Evolutionary conservation across 208 protist genomes (phyloP).

Genomic region (Crithidia thermophila): DNA sequence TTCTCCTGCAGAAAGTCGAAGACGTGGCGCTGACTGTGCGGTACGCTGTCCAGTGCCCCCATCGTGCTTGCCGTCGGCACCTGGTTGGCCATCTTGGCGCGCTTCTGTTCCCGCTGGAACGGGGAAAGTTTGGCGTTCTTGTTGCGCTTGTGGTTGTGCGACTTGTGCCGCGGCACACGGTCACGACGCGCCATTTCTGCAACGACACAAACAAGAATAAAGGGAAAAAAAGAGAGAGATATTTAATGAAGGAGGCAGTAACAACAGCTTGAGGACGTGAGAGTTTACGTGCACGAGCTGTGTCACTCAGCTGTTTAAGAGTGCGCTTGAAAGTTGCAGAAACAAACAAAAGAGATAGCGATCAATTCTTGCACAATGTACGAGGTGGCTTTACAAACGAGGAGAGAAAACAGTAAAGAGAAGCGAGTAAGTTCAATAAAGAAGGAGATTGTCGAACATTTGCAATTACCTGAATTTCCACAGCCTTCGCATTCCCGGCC

Average conservation of each 20-base stretch:
- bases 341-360: too few species aligned
- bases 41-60: slow-evolving; percentile 49
- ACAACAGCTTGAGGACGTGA: too few species aligned
- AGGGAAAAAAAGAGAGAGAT: slow-evolving; percentile 23
- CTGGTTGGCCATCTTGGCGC: slow-evolving; percentile 74
- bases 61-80: slow-evolving; percentile 49
- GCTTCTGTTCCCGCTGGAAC: slow-evolving; percentile 83
- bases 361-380: too few species aligned
- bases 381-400: too few species aligned
- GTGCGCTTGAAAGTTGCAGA: too few species aligned
- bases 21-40: slow-evolving; percentile 65
- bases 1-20: slow-evolving; percentile 65
- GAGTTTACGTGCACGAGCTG: too few species aligned
- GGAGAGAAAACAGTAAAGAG: slow-evolving; percentile 7
- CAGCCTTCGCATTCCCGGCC: too few species aligned
- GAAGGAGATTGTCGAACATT: background rate
- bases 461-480: too few species aligned
- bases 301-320: too few species aligned
- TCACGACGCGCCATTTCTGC: slow-evolving; percentile 68
- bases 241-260: too few species aligned
- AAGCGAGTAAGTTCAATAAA: slow-evolving; percentile 3
- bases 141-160: slow-evolving; percentile 66
- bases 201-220: slow-evolving; percentile 23
- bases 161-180: slow-evolving; percentile 80
- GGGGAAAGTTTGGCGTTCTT: slow-evolving; percentile 89